phyloP scores from a whole-genome alignment of 2,329 filamentous ascomycete genomes.

The Leptographium galeiforme region DNA sequence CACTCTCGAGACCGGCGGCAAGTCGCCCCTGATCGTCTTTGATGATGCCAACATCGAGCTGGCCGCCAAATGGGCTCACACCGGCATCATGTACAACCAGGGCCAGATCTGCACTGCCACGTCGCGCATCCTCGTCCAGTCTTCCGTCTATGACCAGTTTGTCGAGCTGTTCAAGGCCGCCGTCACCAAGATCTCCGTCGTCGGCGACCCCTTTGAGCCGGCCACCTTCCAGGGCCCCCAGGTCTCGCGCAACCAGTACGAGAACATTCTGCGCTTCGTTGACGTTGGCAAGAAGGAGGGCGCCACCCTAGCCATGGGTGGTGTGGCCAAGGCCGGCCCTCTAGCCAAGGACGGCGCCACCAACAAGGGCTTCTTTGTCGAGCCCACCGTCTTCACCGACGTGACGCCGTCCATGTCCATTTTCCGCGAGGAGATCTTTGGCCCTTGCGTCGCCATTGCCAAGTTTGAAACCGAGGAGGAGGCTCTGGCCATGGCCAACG shows the following conservation, averaged over 20 bases:
- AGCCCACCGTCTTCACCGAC: constrained; percentile 22
- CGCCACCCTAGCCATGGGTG: constrained; percentile 47
- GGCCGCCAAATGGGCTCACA: constrained; percentile 39
- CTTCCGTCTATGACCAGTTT: constrained; percentile 44
- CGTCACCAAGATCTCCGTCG: constrained; percentile 40
- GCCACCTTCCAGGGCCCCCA: constrained; percentile 58
- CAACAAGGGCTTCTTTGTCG: constrained; percentile 22
- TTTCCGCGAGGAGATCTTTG: constrained; percentile 23
- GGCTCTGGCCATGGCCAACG: constrained; percentile 22
- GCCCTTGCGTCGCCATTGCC: constrained; percentile 21
- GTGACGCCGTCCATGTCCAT: constrained; percentile 22
- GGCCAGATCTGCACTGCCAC: constrained; percentile 50
- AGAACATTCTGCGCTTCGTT: constrained; percentile 54
- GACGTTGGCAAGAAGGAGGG: constrained; percentile 53
- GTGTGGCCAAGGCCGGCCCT: constrained; percentile 24
- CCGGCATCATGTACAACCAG: constrained; percentile 40
- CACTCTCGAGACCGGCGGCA: constrained; percentile 49
- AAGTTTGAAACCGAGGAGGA: constrained; percentile 23
- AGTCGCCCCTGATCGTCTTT: constrained; percentile 47
- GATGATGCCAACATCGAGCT: constrained; percentile 48
- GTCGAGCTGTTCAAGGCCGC: constrained; percentile 47
- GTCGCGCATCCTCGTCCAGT: constrained; percentile 47
- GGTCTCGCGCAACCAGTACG: constrained; percentile 53
- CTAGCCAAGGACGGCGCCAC: constrained; percentile 29
- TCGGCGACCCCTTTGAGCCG: constrained; percentile 56